Evolutionary conservation across 1,284 basidiomycete species (phyloP), one percentile per base, ranked within the genome.

Genomic region (Malassezia equina): DNA sequence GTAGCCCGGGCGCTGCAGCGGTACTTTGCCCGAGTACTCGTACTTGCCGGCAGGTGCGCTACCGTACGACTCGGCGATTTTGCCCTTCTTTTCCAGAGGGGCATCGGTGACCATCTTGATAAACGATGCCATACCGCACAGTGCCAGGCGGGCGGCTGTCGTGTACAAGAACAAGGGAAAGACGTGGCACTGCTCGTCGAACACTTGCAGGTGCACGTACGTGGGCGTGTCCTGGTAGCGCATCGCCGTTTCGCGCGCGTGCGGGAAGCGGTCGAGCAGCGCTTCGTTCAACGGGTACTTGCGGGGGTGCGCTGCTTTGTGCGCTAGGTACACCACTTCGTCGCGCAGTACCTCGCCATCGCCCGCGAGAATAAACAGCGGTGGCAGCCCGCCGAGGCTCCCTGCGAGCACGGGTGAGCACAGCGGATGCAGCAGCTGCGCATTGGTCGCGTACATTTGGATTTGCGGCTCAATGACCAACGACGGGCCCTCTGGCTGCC

Each of bases 351-450:
- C 90, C 76, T 98, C 93, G 63, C 84, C 85, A 64, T 96, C 86
- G 32, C 93, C 86, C 1, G 76, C 78, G 11, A 93, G 83, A 62
- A 98, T 78, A 46, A 89, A 78, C 46, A 96, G 72, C 2, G 93
- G 91, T 1, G 89, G 89, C 0, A 98, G 76, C 1, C 91, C 91
- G 7, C 93, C 93, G 7, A 96, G 80, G 67, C 90, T 91, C 0
- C 86, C 79, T 17, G 74, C 69, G 57, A 66, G 87, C 64, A 28
- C 83, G 0, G 90, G 86, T 56, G 88, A 93, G 43, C 94, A 83
- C 55, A 90, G 82, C 2, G 93, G 91, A 75, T 94, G 88, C 15
- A 75, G 78, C 4, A 95, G 73, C 66, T 93, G 81, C 55, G 81
- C 83, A 69, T 98, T 96, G 46, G 84, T 85, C 1, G 88, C 81